phyloP scores from a whole-genome alignment of 2,329 filamentous ascomycete species.

The Penicillium fuscoglaucum region DNA sequence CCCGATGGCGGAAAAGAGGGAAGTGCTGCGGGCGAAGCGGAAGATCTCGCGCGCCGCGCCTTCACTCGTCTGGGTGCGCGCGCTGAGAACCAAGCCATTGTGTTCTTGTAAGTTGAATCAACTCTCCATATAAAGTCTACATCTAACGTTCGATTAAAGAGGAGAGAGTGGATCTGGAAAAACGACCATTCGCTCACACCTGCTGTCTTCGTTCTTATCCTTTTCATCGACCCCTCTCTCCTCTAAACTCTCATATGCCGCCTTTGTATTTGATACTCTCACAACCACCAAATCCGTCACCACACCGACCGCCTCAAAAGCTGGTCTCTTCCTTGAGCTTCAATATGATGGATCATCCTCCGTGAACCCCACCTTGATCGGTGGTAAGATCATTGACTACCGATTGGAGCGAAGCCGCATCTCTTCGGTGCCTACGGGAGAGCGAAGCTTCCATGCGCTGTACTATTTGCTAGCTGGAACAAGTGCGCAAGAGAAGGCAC shows the following conservation, averaged over 20 bases:
- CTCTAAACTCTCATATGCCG: constrained; percentile 86
- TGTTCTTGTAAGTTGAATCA: constrained; percentile 74
- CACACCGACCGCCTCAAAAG: constrained; percentile 92
- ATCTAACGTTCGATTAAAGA: constrained; percentile 52
- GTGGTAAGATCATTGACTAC: constrained; percentile 92
- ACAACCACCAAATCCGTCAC: constrained; percentile 97
- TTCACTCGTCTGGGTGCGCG: constrained; percentile 82
- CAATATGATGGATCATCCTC: constrained; percentile 91
- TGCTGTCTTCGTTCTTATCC: constrained; percentile 79
- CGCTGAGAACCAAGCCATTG: constrained; percentile 87
- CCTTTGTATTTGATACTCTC: constrained; percentile 92
- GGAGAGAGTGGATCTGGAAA: constrained; percentile 96
- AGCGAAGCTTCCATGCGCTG: constrained; percentile 92
- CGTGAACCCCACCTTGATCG: constrained; percentile 82
- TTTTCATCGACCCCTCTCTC: constrained; percentile 92
- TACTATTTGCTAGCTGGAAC: constrained; percentile 96
- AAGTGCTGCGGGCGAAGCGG: constrained; percentile 86
- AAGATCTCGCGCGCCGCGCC: constrained; percentile 84
- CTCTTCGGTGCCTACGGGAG: constrained; percentile 86
- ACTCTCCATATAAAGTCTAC: neutral
- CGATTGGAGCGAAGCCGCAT: constrained; percentile 89
- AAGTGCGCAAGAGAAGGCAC: constrained; percentile 82
- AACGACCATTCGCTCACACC: constrained; percentile 87
- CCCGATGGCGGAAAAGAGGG: constrained; percentile 89
- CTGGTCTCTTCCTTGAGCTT: constrained; percentile 90